phyloP scores from a whole-genome alignment of 2,329 filamentous ascomycete species.

The Geosmithia putterillii region DNA sequence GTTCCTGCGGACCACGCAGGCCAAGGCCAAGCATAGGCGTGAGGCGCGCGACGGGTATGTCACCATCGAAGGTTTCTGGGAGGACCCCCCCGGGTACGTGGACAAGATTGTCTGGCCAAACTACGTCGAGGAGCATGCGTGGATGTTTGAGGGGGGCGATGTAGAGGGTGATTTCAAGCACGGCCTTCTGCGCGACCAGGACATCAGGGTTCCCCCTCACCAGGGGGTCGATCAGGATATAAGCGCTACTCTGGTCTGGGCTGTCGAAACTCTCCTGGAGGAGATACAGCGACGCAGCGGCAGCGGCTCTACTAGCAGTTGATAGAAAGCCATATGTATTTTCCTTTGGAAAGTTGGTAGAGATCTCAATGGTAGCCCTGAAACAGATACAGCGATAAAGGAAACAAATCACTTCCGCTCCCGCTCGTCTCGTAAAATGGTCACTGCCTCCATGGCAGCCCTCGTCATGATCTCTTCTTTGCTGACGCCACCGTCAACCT shows the following conservation, averaged over 20 bases:
- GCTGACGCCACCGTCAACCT: constrained; percentile 30
- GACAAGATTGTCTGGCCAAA: constrained; percentile 94
- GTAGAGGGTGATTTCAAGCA: constrained; percentile 46
- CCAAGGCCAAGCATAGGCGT: constrained; percentile 49
- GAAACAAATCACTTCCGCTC: neutral
- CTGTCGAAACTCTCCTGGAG: constrained; percentile 47
- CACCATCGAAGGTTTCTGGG: constrained; percentile 84
- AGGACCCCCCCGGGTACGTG: constrained; percentile 87
- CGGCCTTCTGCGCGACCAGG: constrained; percentile 27
- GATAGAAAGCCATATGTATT: neutral
- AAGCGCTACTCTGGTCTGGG: constrained; percentile 53
- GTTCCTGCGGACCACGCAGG: constrained; percentile 61
- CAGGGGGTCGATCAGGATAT: constrained; percentile 41
- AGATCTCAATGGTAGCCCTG: too few species aligned
- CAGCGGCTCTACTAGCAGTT: neutral
- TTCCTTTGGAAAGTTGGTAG: too few species aligned
- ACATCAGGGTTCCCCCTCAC: constrained; percentile 25
- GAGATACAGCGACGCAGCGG: neutral
- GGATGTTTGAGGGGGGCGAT: constrained; percentile 61
- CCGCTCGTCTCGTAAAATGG: constrained; percentile 4
- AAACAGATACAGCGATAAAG: too few species aligned
- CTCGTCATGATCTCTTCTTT: constrained; percentile 40
- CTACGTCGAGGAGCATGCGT: constrained; percentile 70
- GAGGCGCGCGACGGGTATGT: constrained; percentile 65
- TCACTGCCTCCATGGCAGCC: constrained; percentile 41